phyloP scores from a whole-genome alignment of 2,329 filamentous ascomycete species.

The Cordyceps cicadae region DNA sequence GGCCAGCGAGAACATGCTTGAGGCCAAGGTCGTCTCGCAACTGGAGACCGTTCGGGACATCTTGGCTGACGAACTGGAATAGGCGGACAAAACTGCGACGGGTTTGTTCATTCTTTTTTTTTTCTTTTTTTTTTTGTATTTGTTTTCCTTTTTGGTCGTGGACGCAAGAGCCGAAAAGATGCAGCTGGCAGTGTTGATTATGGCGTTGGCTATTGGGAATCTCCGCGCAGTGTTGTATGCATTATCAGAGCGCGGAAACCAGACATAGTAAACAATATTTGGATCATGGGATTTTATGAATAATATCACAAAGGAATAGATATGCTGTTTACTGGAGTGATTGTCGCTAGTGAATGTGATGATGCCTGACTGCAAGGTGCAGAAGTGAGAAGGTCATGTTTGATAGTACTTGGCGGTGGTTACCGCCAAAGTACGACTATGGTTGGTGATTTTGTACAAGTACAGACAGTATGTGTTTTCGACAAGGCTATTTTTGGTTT shows the following conservation, averaged over 20 bases:
- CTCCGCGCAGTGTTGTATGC: background rate
- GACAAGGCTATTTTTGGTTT: background rate
- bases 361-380: too few relatives aligned
- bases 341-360: background rate
- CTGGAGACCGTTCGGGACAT: constrained; percentile 53
- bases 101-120: constrained; percentile 14
- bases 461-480: constrained; percentile 6
- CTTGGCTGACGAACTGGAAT: constrained; percentile 43
- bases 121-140: constrained; percentile 6
- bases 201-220: constrained; percentile 10
- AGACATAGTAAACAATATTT: background rate
- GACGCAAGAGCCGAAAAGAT: background rate
- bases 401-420: background rate
- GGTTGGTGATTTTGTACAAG: background rate
- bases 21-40: constrained; percentile 66
- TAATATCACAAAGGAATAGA: background rate
- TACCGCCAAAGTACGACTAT: background rate
- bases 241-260: background rate
- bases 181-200: background rate
- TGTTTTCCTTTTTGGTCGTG: background rate
- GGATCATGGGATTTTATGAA: background rate
- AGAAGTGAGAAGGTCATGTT: background rate
- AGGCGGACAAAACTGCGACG: constrained; percentile 14
- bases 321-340: background rate
- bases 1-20: constrained; percentile 55